phyloP scores from a whole-genome alignment of 2,329 filamentous ascomycete species.

The Botrytis byssoidea region DNA sequence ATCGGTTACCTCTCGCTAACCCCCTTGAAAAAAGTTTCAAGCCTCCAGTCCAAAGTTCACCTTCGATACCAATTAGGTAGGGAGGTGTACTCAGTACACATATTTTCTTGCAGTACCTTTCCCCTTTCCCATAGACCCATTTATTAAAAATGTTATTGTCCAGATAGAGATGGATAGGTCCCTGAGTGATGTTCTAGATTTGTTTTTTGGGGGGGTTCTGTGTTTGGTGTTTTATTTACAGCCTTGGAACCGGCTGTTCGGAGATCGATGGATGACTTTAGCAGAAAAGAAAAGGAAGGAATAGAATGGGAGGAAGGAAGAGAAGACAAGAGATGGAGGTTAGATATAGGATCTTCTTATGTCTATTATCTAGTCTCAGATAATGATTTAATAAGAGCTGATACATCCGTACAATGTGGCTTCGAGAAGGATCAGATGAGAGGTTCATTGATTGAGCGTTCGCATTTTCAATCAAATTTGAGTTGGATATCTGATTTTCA shows the following conservation, averaged over 20 bases:
- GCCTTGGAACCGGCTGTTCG: neutral
- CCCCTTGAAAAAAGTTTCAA: neutral
- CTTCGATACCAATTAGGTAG: neutral
- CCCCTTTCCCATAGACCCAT: neutral
- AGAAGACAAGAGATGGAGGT: neutral
- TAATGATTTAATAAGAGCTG: neutral
- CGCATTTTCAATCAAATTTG: neutral
- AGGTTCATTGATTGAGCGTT: neutral
- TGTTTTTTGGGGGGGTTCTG: no score
- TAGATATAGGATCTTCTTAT: neutral
- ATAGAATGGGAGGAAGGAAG: neutral
- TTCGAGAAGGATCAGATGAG: neutral
- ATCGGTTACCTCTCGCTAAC: neutral
- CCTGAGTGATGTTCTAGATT: no score
- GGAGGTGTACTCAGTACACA: no score
- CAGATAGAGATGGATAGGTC: neutral
- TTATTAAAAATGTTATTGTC: neutral
- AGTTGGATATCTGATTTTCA: neutral
- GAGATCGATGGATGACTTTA: neutral
- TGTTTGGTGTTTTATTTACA: neutral
- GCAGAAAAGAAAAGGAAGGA: neutral
- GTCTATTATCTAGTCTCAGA: neutral
- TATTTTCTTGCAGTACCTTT: neutral
- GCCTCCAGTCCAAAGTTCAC: neutral
- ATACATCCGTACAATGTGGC: neutral